phyloP scores from a whole-genome alignment of 2,329 filamentous ascomycete genomes.

The Fusarium fujikuroi region DNA sequence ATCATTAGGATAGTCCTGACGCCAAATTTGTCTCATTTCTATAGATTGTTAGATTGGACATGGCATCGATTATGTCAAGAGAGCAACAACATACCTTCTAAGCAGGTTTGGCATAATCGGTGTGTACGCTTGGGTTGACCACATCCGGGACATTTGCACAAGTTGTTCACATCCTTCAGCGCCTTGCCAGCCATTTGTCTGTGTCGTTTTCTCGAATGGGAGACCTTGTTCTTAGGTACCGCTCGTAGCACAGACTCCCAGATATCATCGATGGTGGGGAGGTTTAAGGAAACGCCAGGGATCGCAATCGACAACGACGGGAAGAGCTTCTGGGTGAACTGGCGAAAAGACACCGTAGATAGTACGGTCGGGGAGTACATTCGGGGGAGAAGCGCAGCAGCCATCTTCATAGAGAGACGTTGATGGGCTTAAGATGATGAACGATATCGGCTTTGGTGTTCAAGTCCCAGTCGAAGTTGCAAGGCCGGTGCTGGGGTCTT shows the following conservation, averaged over 20 bases:
- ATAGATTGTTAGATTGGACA: conserved; percentile 19
- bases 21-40: conserved; percentile 61
- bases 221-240: conserved; percentile 98
- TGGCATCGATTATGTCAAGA: not conserved
- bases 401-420: conserved; percentile 53
- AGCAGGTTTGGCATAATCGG: conserved; percentile 86
- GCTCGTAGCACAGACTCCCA: conserved; percentile 94
- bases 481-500: not conserved
- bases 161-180: conserved; percentile 85
- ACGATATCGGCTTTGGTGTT: conserved; percentile 15
- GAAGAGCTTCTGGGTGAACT: conserved; percentile 60
- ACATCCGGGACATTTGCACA: conserved; percentile 91
- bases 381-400: conserved; percentile 66
- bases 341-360: conserved; percentile 57
- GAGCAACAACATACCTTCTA: conserved; percentile 69
- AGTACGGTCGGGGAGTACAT: conserved; percentile 57
- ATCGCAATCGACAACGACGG: conserved; percentile 67
- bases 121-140: conserved; percentile 90
- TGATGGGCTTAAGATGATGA: conserved; percentile 16
- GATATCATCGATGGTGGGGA: conserved; percentile 75
- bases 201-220: conserved; percentile 92
- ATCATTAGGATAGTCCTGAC: conserved; percentile 51
- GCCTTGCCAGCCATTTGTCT: conserved; percentile 96
- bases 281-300: conserved; percentile 66
- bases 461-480: conserved; percentile 3